phyloP scores from a whole-genome alignment of 768 basidiomycete genomes.

The Tylopilus vinaceipallidus region DNA sequence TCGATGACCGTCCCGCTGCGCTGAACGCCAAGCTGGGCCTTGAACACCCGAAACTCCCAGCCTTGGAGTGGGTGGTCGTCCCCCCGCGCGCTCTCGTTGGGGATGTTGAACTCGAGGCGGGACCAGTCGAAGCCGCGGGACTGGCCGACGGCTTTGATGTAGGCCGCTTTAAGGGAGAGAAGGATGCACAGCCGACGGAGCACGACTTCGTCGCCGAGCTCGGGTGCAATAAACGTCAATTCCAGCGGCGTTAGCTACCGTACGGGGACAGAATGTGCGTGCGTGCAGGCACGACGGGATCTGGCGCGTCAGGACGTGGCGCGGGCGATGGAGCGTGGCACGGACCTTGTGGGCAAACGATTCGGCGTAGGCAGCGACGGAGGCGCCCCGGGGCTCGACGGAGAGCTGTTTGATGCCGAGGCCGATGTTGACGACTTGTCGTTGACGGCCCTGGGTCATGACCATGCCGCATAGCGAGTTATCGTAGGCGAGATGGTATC shows the following conservation, averaged over 20 bases:
- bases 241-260: constrained; percentile 50
- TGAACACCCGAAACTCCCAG: constrained; percentile 87
- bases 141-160: constrained; percentile 83
- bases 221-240: constrained; percentile 48
- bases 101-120: constrained; percentile 78
- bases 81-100: constrained; percentile 56
- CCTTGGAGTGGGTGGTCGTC: constrained; percentile 70
- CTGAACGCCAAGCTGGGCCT: constrained; percentile 66
- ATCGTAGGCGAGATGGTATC: constrained; percentile 70
- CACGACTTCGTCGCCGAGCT: constrained; percentile 57
- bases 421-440: constrained; percentile 78
- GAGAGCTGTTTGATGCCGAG: constrained; percentile 71
- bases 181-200: constrained; percentile 76
- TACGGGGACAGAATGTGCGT: too few relatives aligned
- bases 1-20: constrained; percentile 50
- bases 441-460: constrained; percentile 75
- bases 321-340: background rate
- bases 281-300: background rate
- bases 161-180: constrained; percentile 76
- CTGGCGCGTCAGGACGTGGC: background rate
- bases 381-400: constrained; percentile 58
- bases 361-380: constrained; percentile 64
- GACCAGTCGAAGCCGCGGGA: constrained; percentile 78
- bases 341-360: constrained; percentile 74
- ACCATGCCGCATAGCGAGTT: constrained; percentile 78